A percentile compares a stretch with the other conserved stretches of the same genome.
phyloP scores from a whole-genome alignment of 2,329 filamentous ascomycete genomes.

The Xylaria sp. region DNA sequence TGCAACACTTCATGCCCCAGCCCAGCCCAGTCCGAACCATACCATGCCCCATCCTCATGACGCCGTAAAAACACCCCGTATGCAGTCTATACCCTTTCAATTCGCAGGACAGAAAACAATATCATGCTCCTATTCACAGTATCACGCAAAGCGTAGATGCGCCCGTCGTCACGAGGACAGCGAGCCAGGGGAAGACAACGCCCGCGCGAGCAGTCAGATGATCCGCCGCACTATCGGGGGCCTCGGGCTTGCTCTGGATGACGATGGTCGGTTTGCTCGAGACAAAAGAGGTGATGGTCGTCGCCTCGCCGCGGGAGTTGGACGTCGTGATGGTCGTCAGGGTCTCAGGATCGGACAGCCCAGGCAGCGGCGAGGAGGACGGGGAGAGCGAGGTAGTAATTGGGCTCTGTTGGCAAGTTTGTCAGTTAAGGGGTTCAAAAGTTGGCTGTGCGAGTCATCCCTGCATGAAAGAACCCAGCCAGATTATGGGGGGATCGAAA shows the following conservation, averaged over 20 bases:
- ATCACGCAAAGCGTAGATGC: slow-evolving; percentile 9
- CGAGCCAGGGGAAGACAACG: slow-evolving; percentile 3
- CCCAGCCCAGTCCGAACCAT: too few species aligned
- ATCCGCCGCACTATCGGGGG: slow-evolving; percentile 10
- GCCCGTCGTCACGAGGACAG: slow-evolving; percentile 2
- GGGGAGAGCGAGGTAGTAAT: slow-evolving; percentile 39
- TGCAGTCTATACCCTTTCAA: not conserved
- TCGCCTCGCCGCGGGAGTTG: not conserved
- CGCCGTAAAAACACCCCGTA: slow-evolving; percentile 2
- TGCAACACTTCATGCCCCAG: too few species aligned
- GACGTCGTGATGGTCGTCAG: slow-evolving; percentile 42
- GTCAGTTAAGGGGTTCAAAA: too few species aligned
- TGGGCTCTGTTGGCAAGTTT: slow-evolving; percentile 24
- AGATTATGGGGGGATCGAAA: slow-evolving; percentile 10
- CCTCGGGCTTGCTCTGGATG: slow-evolving; percentile 12
- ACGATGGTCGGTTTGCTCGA: not conserved
- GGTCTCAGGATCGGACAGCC: slow-evolving; percentile 40
- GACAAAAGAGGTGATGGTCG: not conserved
- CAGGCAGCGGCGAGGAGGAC: slow-evolving; percentile 32
- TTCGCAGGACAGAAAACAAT: not conserved
- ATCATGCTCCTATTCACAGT: slow-evolving; percentile 3
- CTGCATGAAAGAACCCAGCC: slow-evolving; percentile 19
- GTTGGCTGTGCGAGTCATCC: too few species aligned
- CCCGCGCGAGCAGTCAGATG: not conserved
- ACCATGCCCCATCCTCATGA: not conserved